These are phyloP conservation scores for Pterulicium gracile DNA, from an alignment of 1,284 basidiomycete genomes.

Conservation along the genomic window DNA sequence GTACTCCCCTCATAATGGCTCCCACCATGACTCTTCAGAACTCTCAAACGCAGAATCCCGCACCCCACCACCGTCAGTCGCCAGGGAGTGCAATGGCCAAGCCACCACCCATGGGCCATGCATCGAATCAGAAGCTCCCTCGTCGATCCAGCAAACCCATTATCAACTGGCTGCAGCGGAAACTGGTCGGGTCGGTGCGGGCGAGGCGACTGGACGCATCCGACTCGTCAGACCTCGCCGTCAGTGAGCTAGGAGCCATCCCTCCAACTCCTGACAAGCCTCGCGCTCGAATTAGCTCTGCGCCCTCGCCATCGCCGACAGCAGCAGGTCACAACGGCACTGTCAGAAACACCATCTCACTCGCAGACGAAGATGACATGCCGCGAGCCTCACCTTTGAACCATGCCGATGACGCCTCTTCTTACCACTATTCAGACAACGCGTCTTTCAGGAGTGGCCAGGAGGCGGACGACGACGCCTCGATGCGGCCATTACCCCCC, in stretches of 20 bases:
- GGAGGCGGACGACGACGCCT: constrained; percentile 86
- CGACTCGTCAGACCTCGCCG: constrained; percentile 16
- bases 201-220: constrained; percentile 24
- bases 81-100: constrained; percentile 18
- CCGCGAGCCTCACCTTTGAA: constrained; percentile 40
- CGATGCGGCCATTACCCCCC: constrained; percentile 76
- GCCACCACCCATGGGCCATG: constrained; percentile 8
- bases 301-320: constrained; percentile 13
- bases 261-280: constrained; percentile 19
- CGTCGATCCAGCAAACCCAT: constrained; percentile 74
- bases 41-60: background rate
- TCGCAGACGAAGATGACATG: constrained; percentile 45
- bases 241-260: constrained; percentile 17
- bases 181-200: constrained; percentile 62
- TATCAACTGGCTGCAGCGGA: constrained; percentile 86
- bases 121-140: background rate
- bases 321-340: constrained; percentile 24
- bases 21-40: constrained; percentile 3
- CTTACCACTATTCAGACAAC: constrained; percentile 20
- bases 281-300: constrained; percentile 24
- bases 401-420: constrained; percentile 64
- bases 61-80: constrained; percentile 6
- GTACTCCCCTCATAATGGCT: constrained; percentile 9
- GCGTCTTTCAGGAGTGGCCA: constrained; percentile 24
- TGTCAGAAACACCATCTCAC: constrained; percentile 49